Base-by-base conservation (phyloP, 805 yeast genomes). In the Wickerhamiella parazyma region DNA sequence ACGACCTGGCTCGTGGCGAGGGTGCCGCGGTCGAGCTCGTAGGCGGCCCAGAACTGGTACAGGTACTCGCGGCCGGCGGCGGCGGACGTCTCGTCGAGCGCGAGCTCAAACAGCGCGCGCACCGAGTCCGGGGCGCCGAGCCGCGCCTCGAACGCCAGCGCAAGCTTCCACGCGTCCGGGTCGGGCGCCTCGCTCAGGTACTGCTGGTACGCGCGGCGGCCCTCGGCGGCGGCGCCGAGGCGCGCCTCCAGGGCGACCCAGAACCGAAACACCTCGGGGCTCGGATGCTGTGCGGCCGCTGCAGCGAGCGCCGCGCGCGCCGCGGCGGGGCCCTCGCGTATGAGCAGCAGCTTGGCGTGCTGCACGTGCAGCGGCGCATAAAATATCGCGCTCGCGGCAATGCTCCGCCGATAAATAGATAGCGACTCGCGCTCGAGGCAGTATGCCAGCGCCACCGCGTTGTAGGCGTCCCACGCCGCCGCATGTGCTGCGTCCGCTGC, bases 61-160 rank as follows among this genome's bases (percentile, higher is more conserved):
- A 33, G 12, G 6, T 8, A n/a, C 21, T 33, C 35, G 21, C 35
- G 35, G n/a, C 6, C 9, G n/a, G 6, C 21, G 21, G 3, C 21
- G 2, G 20, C 21, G 8, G 11, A n/a, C 5, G 29, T 50, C 55
- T 59, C 51, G 6, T 59, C 52, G 44, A 64, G 42, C 1, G 80
- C 80, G 5, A 80, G 50, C 25, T 73, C 71, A 51, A 64, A 79
- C 3, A 89, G 68, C 0, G 75, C 78, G 20, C 73, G 63, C n/a
- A 78, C 71, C 40, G 97, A 64, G 2, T 75, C 80, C 31, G 65
- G 57, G 46, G 91, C 96, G 16, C 78, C 81, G 20, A 83, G 58
- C 19, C 65, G 65, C 41, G 63, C 65, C 58, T 89, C 97, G 49
- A 87, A 68, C 3, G 69, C 34, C 3, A 19, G 70, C 1, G 87